These are phyloP conservation scores for Protomyces inundatus DNA, from an alignment of 1,139 yeast genomes.

Conservation along the genomic window DNA sequence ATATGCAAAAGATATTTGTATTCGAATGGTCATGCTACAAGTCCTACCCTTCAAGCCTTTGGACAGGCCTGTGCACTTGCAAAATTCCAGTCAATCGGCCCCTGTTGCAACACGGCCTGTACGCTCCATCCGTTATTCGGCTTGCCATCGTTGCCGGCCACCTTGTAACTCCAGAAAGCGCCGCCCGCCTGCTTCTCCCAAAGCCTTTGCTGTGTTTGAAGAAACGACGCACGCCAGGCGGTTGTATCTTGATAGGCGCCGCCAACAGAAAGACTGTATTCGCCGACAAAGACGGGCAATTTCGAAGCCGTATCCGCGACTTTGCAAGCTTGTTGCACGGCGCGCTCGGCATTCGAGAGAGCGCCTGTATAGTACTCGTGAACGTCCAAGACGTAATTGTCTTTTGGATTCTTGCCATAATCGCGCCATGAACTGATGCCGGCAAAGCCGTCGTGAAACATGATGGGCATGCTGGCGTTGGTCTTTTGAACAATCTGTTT, in stretches of 20 bases:
- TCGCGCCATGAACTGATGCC: constrained; percentile 8
- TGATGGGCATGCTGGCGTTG: constrained; percentile 20
- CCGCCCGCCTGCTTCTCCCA: constrained; percentile 15
- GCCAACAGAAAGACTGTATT: constrained; percentile 13
- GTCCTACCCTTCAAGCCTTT: background rate
- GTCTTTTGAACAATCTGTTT: constrained; percentile 5
- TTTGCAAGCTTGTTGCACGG: constrained; percentile 2
- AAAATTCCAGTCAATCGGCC: background rate
- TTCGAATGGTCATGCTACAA: too few species aligned
- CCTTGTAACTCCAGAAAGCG: constrained; percentile 20
- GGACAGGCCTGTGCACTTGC: background rate
- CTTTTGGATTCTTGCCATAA: constrained; percentile 13
- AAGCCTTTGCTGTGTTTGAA: constrained; percentile 44
- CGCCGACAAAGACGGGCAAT: constrained; percentile 17
- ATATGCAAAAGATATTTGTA: too few species aligned
- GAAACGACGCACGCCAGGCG: constrained; percentile 34
- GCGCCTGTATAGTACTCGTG: constrained; percentile 18
- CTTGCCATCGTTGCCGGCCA: constrained; percentile 1
- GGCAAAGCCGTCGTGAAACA: constrained; percentile 23
- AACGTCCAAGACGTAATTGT: constrained; percentile 18
- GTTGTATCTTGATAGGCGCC: constrained; percentile 14
- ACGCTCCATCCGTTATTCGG: constrained; percentile 22
- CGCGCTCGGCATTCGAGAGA: constrained; percentile 1
- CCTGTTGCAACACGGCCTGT: background rate
- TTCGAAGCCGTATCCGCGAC: constrained; percentile 1